A percentile compares a stretch with the other conserved stretches of the same genome.
phyloP scores from a whole-genome alignment of 2,329 filamentous ascomycete species.

The Alternaria conjuncta region DNA sequence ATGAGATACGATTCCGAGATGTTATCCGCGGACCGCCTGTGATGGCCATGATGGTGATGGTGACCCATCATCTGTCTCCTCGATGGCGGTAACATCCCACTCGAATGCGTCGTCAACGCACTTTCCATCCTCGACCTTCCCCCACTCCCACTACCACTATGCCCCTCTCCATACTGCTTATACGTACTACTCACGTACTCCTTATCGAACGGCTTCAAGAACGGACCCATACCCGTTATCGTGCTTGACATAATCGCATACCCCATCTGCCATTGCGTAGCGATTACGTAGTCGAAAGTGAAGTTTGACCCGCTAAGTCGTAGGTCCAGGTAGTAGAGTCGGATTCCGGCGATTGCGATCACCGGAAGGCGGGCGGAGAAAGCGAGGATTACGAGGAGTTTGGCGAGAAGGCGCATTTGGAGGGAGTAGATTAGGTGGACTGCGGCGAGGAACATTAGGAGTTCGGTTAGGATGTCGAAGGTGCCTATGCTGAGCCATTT shows the following conservation, averaged over 20 bases:
- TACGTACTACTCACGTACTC: slow-evolving; percentile 28
- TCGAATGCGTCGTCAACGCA: background rate
- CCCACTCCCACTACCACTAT: background rate
- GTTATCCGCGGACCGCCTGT: background rate
- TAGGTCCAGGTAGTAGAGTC: slow-evolving; percentile 34
- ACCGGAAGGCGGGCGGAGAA: slow-evolving; percentile 40
- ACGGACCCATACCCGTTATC: slow-evolving; percentile 41
- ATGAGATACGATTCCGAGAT: slow-evolving; percentile 23
- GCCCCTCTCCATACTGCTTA: slow-evolving; percentile 7
- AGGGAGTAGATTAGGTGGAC: slow-evolving; percentile 34
- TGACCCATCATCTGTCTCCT: background rate
- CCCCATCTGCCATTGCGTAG: slow-evolving; percentile 45
- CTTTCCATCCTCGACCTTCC: background rate
- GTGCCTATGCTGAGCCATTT: slow-evolving; percentile 39
- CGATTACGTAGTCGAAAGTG: slow-evolving; percentile 37
- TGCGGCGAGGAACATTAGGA: slow-evolving; percentile 36
- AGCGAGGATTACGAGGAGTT: slow-evolving; percentile 35
- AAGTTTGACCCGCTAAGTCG: slow-evolving; percentile 20
- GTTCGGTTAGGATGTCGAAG: slow-evolving; percentile 38
- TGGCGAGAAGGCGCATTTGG: slow-evolving; percentile 35
- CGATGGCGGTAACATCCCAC: background rate
- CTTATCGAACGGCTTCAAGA: slow-evolving; percentile 41
- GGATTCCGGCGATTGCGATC: slow-evolving; percentile 31
- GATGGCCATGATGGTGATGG: background rate
- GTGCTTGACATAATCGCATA: slow-evolving; percentile 44